Percentiles rank a stretch among this genome's conserved stretches.
Conservation (phyloP, 2,329 filamentous ascomycete genomes). For the Alternaria sp. region DNA sequence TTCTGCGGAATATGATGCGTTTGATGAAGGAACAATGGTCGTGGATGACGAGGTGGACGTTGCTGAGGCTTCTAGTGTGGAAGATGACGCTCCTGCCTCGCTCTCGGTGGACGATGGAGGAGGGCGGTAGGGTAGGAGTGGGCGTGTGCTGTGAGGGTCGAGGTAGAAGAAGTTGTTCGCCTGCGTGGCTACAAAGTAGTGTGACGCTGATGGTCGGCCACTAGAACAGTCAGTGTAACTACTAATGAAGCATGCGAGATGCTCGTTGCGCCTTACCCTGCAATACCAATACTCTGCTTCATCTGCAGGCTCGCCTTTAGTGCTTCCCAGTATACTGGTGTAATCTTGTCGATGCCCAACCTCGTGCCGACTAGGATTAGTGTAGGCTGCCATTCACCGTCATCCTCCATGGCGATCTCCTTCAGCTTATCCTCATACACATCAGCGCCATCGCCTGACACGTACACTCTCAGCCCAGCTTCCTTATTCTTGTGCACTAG, state of each 20-base stretch:
- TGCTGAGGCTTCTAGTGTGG: slow-evolving; percentile 20
- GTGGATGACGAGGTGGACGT: slow-evolving; percentile 28
- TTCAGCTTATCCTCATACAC: slow-evolving; percentile 92
- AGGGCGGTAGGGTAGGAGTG: slow-evolving; percentile 70
- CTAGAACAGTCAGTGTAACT: slow-evolving; percentile 56
- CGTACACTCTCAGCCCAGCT: slow-evolving; percentile 78
- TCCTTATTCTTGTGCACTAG: slow-evolving; percentile 72
- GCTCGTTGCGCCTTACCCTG: slow-evolving; percentile 69
- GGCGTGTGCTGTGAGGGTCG: slow-evolving; percentile 87
- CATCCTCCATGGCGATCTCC: slow-evolving; percentile 74
- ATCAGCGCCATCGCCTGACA: slow-evolving; percentile 87
- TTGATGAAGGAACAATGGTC: slow-evolving; percentile 29
- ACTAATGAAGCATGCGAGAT: neutral
- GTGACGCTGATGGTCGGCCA: slow-evolving; percentile 88
- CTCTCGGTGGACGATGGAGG: slow-evolving; percentile 5
- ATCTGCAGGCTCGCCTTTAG: slow-evolving; percentile 84
- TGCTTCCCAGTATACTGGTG: slow-evolving; percentile 94
- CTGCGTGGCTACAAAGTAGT: slow-evolving; percentile 77
- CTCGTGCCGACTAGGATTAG: slow-evolving; percentile 88
- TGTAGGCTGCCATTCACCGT: slow-evolving; percentile 77
- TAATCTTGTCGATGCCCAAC: slow-evolving; percentile 92
- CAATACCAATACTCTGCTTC: slow-evolving; percentile 93
- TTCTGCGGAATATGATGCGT: slow-evolving; percentile 66
- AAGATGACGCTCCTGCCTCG: neutral
- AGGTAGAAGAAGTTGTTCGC: slow-evolving; percentile 90